Evolutionary conservation across 1,284 basidiomycete species (phyloP).

Genomic region (Ustilago nuda): DNA sequence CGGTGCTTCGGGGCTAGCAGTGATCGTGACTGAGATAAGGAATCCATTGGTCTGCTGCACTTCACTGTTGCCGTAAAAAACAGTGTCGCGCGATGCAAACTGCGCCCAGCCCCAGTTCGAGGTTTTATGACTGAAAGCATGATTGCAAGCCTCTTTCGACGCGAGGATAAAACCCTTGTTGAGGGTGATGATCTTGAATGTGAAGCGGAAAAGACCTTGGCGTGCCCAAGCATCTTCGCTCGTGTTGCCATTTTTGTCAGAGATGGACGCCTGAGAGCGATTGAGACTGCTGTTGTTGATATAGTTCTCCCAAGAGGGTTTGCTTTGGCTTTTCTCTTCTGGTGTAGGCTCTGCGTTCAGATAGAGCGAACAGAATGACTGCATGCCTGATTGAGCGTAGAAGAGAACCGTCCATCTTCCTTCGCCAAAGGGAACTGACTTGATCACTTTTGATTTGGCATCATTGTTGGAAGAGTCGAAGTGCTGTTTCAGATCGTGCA

Average conservation of each 20-base stretch:
- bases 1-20: conserved; percentile 76
- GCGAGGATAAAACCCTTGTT: conserved; percentile 73
- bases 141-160: conserved; percentile 79
- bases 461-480: conserved; percentile 69
- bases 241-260: conserved; percentile 6
- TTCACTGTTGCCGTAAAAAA: conserved; percentile 76
- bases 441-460: conserved; percentile 70
- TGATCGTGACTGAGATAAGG: conserved; percentile 82
- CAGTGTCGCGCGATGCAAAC: conserved; percentile 80
- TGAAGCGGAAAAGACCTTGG: conserved; percentile 85
- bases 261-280: conserved; percentile 15
- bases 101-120: conserved; percentile 72
- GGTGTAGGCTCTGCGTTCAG: conserved; percentile 61
- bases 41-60: conserved; percentile 76
- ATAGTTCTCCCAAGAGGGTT: conserved; percentile 31
- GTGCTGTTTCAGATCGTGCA: conserved; percentile 67
- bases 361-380: conserved; percentile 63
- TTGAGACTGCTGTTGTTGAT: conserved; percentile 21
- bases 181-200: conserved; percentile 76
- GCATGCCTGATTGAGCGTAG: conserved; percentile 62
- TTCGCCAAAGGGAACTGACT: conserved; percentile 60
- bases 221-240: conserved; percentile 79
- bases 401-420: conserved; percentile 63
- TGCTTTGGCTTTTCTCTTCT: conserved; percentile 43
- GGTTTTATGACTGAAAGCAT: conserved; percentile 82